Percentiles rank a stretch among this genome's conserved stretches.
phyloP scores from a whole-genome alignment of 345 rosid genomes.

The Murraya paniculata region DNA sequence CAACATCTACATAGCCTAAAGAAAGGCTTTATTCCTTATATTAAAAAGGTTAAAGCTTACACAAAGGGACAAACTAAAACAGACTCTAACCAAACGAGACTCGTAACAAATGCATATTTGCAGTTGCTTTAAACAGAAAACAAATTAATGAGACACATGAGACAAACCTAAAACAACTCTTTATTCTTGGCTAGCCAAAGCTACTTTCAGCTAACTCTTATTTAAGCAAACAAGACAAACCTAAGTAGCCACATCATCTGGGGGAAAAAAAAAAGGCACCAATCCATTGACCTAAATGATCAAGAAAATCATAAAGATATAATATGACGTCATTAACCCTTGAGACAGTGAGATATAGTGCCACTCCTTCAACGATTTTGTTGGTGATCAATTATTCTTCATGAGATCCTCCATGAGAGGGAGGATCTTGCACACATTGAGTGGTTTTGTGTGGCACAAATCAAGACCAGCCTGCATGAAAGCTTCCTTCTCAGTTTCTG shows the following conservation, averaged over 20 bases:
- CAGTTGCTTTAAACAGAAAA: too few species aligned
- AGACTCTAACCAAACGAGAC: background rate
- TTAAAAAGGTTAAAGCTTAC: background rate
- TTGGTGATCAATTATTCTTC: background rate
- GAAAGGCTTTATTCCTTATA: background rate
- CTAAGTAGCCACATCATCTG: background rate
- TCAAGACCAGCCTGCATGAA: conserved; percentile 38
- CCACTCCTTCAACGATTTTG: background rate
- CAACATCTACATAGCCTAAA: background rate
- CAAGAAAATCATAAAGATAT: background rate
- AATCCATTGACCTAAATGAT: background rate
- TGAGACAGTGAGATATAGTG: background rate
- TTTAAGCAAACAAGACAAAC: background rate
- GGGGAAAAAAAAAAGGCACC: background rate
- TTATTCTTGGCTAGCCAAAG: background rate
- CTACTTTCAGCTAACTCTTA: background rate
- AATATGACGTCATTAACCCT: background rate
- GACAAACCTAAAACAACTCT: background rate
- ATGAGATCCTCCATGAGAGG: background rate
- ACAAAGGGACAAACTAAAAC: too few species aligned
- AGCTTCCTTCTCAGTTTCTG: background rate
- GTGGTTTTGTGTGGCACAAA: conserved; percentile 10
- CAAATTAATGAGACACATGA: too few species aligned
- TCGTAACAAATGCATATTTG: background rate
- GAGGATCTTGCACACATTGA: background rate